Evolutionary conservation across 2,329 filamentous ascomycete species (phyloP).

Genomic region (Thielaviopsis populi): DNA sequence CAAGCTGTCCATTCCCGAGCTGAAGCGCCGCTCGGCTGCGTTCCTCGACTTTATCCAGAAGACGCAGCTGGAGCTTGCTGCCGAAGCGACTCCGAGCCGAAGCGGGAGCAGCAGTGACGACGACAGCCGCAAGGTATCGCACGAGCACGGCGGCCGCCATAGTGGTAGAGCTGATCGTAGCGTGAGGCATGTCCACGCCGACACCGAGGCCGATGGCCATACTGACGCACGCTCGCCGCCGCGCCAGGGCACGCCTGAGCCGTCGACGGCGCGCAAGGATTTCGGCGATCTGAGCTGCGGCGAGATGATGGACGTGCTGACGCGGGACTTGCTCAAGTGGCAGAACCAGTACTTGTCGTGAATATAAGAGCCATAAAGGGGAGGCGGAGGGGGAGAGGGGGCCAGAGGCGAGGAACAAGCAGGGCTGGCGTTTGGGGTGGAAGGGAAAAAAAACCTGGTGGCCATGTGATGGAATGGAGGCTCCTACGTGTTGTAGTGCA

Average conservation of each 20-base stretch:
- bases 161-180: not conserved
- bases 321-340: conserved; percentile 69
- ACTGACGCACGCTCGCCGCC: too few species aligned
- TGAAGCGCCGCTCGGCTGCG: conserved; percentile 67
- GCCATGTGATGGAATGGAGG: not conserved
- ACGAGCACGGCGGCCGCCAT: conserved; percentile 15
- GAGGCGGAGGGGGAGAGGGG: too few species aligned
- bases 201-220: not conserved
- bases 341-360: conserved; percentile 50
- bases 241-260: conserved; percentile 6
- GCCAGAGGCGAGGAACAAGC: too few species aligned
- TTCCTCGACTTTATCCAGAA: conserved; percentile 84
- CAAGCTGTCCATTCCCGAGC: conserved; percentile 73
- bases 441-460: not conserved
- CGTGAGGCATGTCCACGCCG: too few species aligned
- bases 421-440: too few species aligned
- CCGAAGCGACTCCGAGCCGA: conserved; percentile 33
- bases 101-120: conserved; percentile 24
- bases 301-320: conserved; percentile 84
- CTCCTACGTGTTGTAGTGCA: not conserved
- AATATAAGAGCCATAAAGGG: not conserved
- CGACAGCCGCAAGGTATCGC: conserved; percentile 25
- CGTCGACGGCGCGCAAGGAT: conserved; percentile 27
- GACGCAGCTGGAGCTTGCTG: conserved; percentile 75
- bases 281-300: conserved; percentile 65